Percentiles rank a stretch among this genome's conserved stretches.
phyloP scores from a whole-genome alignment of 2,329 filamentous ascomycete genomes.

The Furcasterigmium furcatum region DNA sequence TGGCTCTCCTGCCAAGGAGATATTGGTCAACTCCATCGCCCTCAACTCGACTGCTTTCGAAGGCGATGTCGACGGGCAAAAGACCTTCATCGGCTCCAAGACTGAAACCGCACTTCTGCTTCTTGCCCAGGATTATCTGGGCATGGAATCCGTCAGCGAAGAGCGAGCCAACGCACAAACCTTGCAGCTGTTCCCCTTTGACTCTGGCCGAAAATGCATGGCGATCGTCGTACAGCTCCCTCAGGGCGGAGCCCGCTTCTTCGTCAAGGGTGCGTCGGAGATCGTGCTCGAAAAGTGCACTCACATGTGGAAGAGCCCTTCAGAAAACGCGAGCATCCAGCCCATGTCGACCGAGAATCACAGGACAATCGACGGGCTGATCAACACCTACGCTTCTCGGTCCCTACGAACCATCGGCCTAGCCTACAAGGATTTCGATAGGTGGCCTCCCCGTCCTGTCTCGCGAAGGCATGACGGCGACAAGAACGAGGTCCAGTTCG shows the following conservation, averaged over 20 bases:
- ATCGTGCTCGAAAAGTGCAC: slow-evolving; percentile 58
- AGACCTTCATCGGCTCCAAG: slow-evolving; percentile 72
- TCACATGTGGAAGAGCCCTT: slow-evolving; percentile 46
- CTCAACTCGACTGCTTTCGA: slow-evolving; percentile 75
- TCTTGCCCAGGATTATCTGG: slow-evolving; percentile 63
- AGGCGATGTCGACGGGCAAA: slow-evolving; percentile 64
- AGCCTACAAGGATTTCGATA: slow-evolving; percentile 78
- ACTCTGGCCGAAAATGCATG: slow-evolving; percentile 74
- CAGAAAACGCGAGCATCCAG: slow-evolving; percentile 35
- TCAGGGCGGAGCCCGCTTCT: slow-evolving; percentile 50
- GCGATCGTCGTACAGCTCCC: slow-evolving; percentile 52
- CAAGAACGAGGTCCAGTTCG: slow-evolving; percentile 60
- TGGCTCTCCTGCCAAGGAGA: slow-evolving; percentile 41
- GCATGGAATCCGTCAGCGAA: slow-evolving; percentile 62
- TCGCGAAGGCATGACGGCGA: slow-evolving; percentile 49
- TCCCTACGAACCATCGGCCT: slow-evolving; percentile 84
- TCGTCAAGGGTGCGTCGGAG: slow-evolving; percentile 63
- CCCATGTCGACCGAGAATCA: slow-evolving; percentile 50
- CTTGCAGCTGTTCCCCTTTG: slow-evolving; percentile 70
- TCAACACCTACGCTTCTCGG: slow-evolving; percentile 73
- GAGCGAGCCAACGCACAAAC: slow-evolving; percentile 58
- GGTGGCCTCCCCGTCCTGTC: slow-evolving; percentile 74
- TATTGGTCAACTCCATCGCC: slow-evolving; percentile 57
- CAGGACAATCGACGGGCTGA: slow-evolving; percentile 60
- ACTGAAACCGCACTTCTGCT: slow-evolving; percentile 74